Conservation (phyloP, 1,284 basidiomycete species). For the Retiboletus flavoniger region DNA sequence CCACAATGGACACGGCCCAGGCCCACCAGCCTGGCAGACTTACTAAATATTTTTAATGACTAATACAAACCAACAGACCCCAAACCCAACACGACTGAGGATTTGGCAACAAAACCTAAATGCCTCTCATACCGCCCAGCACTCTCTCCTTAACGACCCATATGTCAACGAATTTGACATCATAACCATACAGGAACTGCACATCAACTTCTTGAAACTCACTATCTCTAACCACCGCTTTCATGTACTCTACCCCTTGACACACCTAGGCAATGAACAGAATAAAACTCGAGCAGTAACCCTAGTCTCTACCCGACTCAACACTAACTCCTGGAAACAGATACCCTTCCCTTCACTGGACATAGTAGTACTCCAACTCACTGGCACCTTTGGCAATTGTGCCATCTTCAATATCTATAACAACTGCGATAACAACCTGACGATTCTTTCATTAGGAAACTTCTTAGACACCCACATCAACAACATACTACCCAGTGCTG, state of each 20-base stretch:
- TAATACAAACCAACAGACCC: neutral
- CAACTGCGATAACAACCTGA: neutral
- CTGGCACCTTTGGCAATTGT: fast-evolving
- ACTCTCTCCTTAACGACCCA: neutral
- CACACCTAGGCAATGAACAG: fast-evolving
- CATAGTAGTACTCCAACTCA: neutral
- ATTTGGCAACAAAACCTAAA: constrained; percentile 3
- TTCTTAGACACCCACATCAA: neutral
- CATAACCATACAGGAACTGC: neutral
- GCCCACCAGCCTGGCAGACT: too few species aligned
- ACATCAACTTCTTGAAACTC: neutral
- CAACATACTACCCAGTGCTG: fast-evolving
- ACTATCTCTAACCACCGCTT: neutral
- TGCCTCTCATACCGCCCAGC: neutral
- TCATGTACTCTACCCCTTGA: neutral
- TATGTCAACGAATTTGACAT: neutral
- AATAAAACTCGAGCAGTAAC: neutral
- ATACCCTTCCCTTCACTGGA: neutral
- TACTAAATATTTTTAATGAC: too few species aligned
- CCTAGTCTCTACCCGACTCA: neutral
- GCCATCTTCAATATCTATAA: constrained; percentile 5
- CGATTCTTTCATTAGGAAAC: neutral
- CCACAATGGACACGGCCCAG: too few species aligned
- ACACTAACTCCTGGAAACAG: neutral
- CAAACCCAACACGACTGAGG: neutral